A percentile compares a stretch with the other conserved stretches of the same genome.
Evolutionary conservation across 164 flowering plant genomes (phyloP).

Genomic region (Vitis amurensis): DNA sequence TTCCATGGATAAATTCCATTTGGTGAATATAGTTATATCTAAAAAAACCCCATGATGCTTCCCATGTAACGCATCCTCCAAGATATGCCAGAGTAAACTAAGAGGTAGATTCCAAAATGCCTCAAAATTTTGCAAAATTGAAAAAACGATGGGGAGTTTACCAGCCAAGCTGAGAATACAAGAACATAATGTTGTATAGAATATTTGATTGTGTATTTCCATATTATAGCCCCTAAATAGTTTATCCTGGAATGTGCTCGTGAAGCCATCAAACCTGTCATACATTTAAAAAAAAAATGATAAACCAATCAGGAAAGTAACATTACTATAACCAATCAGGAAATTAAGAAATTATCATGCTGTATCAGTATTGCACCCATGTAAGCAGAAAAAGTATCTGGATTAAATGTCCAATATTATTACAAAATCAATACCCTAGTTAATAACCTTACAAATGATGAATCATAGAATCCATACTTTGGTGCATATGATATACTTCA

Average conservation of each 20-base stretch:
- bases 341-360: neutral
- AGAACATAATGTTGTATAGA: constrained; percentile 91
- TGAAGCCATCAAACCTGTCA: constrained; percentile 94
- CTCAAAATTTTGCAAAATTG: neutral
- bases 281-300: constrained; percentile 3
- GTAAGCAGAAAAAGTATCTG: neutral
- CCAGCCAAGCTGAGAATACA: constrained; percentile 90
- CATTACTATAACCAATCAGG: neutral
- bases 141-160: constrained; percentile 19
- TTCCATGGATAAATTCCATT: neutral
- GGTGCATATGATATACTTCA: neutral
- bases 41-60: too few species aligned
- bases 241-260: constrained; percentile 97
- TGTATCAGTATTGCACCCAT: neutral
- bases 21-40: too few species aligned
- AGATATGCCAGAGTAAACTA: too few species aligned
- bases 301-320: neutral
- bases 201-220: constrained; percentile 97
- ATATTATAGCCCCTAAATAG: constrained; percentile 92
- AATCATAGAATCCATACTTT: neutral
- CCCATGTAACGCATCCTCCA: neutral
- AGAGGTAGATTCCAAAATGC: neutral
- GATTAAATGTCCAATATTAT: neutral
- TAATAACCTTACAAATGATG: neutral
- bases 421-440: neutral